Conservation (phyloP, 805 yeast species). For the Blastobotrys parvus region DNA sequence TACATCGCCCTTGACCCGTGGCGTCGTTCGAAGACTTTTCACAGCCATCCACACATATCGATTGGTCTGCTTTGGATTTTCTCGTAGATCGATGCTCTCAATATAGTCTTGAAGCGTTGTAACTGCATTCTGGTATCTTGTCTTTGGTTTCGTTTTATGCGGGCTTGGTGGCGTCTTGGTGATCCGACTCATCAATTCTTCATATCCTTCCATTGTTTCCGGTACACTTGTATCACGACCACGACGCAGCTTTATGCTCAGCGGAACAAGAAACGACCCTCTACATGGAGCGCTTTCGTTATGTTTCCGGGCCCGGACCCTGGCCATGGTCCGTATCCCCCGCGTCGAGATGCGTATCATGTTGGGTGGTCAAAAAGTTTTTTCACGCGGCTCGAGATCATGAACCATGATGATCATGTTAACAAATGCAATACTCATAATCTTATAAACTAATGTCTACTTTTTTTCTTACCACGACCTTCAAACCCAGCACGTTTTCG, state of each 20-base stretch:
- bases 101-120: not conserved
- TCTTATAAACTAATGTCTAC: constrained; percentile 1
- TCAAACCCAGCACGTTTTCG: constrained; percentile 82
- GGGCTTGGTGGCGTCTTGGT: not conserved
- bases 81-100: not conserved
- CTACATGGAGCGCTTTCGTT: too few species aligned
- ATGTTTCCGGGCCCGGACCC: too few species aligned
- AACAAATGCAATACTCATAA: too few species aligned
- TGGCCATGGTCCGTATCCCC: too few species aligned
- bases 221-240: too few species aligned
- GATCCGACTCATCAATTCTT: not conserved
- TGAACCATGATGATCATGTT: too few species aligned
- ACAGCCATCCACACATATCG: constrained; percentile 1
- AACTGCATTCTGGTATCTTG: not conserved
- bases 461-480: constrained; percentile 35
- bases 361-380: too few species aligned
- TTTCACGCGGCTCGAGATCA: too few species aligned
- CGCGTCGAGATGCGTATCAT: too few species aligned
- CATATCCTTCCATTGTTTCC: not conserved
- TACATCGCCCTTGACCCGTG: constrained; percentile 4
- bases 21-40: not conserved
- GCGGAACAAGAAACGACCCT: too few species aligned
- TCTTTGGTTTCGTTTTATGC: not conserved
- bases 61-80: not conserved
- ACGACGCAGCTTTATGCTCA: too few species aligned